phyloP scores from a whole-genome alignment of 345 rosid species.

The Pistacia integerrima region DNA sequence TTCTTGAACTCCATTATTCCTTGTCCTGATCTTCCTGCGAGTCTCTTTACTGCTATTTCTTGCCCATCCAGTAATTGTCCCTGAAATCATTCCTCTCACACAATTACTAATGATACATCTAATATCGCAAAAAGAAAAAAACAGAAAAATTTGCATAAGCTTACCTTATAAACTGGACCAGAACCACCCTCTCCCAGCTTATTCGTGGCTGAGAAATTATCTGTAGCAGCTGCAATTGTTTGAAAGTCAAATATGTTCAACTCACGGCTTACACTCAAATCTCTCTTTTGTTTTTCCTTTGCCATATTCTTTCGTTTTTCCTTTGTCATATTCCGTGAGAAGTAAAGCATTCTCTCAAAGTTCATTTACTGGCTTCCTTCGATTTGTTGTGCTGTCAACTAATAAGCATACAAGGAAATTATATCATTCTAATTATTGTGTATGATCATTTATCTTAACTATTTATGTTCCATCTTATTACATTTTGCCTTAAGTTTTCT shows the following conservation, averaged over 20 bases:
- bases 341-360: no score
- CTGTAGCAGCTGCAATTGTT: constrained; percentile 21
- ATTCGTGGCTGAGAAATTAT: constrained; percentile 21
- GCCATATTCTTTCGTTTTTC: not conserved
- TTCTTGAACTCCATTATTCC: constrained; percentile 20
- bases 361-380: no score
- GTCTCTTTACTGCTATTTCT: constrained; percentile 16
- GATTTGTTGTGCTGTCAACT: no score
- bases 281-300: not conserved
- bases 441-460: no score
- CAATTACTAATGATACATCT: no score
- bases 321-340: no score
- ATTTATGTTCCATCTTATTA: no score
- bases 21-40: constrained; percentile 8
- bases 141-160: no score
- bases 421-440: no score
- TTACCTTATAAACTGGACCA: constrained; percentile 29
- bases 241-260: constrained; percentile 24
- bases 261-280: constrained; percentile 1
- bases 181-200: constrained; percentile 32
- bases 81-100: not conserved
- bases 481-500: not conserved
- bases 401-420: no score
- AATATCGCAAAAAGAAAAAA: no score
- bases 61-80: not conserved